Base-by-base conservation (phyloP, 495 filamentous ascomycete species). In the Penicillium flavigenum region DNA sequence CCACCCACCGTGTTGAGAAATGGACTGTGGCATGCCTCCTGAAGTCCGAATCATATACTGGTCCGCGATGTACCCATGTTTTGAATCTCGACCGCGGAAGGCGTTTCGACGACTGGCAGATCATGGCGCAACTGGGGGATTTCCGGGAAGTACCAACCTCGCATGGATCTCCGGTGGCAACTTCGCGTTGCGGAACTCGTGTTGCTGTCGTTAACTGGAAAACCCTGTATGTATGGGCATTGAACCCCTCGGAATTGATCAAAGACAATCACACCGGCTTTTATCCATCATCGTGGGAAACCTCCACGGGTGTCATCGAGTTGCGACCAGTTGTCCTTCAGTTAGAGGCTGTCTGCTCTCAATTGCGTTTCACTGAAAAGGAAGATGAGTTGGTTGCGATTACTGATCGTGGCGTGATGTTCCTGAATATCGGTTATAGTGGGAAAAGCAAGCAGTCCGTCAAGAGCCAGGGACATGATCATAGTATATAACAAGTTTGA, bases 141-240 rank as follows among this genome's bases (percentile, higher is more conserved):
- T 81, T 67, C 48, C 65, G 64, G 46, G 64, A 71, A 45, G 49
- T 69, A 17, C 63, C 45, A 6, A 76, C 67, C 38, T 78, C 74
- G 9, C 61, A 75, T 11, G 79, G 78, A 24, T 75, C 73, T 41
- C 64, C 70, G 27, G 67, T 80, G 26, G 75, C 77, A n/a, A 53
- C 71, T 5, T 80, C 79, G 4, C 60, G 53, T 11, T 45, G 34
- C 1, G 73, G 75, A 6, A 75, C 71, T 32, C 68, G 77, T 1
- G 65, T 82, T 44, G 78, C 77, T 16, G 65, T 76, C 16, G 72
- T 72, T 6, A 74, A 73, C 32, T 82, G 79, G 79, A 73, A 75
- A 54, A 67, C 66, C 2, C 34, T 82, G 12, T 72, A 75, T 19
- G 51, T 82, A 31, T 82, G 79, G 79, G 65, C 73, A 2, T 19